A percentile compares a stretch with the other conserved stretches of the same genome.
Conservation (phyloP, 2,329 filamentous ascomycete genomes). For the Alternaria brassicicola region DNA sequence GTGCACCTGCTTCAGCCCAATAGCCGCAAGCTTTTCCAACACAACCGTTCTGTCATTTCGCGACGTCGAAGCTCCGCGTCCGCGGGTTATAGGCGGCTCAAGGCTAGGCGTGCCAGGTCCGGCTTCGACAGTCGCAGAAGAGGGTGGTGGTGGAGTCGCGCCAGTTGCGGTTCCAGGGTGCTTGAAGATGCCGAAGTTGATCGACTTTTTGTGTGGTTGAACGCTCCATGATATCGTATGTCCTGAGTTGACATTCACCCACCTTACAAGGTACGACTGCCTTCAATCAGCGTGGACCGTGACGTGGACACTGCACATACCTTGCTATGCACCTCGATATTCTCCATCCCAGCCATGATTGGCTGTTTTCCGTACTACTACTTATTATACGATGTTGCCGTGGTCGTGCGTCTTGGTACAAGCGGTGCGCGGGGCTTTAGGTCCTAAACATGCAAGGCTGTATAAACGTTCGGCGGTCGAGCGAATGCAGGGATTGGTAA, state of each 20-base stretch:
- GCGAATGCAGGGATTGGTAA: slow-evolving; percentile 1
- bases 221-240: slow-evolving; percentile 98
- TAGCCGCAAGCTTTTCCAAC: slow-evolving; percentile 66
- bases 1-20: slow-evolving; percentile 66
- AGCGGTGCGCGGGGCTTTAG: slow-evolving; percentile 10
- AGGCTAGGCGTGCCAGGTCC: slow-evolving; percentile 47
- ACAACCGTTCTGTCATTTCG: slow-evolving; percentile 74
- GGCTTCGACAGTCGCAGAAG: slow-evolving; percentile 39
- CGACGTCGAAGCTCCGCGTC: slow-evolving; percentile 58
- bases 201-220: slow-evolving; percentile 96
- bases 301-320: slow-evolving; percentile 56
- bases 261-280: slow-evolving; percentile 96
- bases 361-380: background rate
- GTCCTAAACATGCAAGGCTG: slow-evolving; percentile 2
- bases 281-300: slow-evolving; percentile 23
- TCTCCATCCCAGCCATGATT: slow-evolving; percentile 90
- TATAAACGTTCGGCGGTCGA: slow-evolving; percentile 2
- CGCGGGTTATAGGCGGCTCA: slow-evolving; percentile 63
- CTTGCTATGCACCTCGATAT: slow-evolving; percentile 97
- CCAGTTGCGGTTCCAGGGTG: slow-evolving; percentile 78
- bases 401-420: background rate
- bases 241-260: slow-evolving; percentile 88
- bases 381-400: background rate
- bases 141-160: slow-evolving; percentile 45
- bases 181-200: slow-evolving; percentile 98